Evolutionary conservation across 805 yeast genomes (phyloP).

Genomic region (Wickerhamiella sorbophila): DNA sequence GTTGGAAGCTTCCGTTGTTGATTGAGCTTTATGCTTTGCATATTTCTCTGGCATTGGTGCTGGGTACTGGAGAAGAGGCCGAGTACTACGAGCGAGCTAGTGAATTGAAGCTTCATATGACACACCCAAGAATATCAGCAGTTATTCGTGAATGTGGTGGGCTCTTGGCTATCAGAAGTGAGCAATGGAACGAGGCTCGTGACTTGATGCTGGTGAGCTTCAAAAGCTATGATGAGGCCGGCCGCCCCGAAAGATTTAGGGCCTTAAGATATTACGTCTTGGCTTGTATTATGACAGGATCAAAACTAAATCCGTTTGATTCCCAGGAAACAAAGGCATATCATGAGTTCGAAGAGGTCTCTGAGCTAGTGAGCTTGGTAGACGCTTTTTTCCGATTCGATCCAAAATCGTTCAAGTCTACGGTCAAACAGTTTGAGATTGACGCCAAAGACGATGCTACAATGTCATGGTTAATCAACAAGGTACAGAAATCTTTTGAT

Average conservation of each 20-base stretch:
- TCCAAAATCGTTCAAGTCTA: conserved; percentile 13
- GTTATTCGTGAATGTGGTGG: conserved; percentile 70
- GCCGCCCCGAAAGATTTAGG: conserved; percentile 43
- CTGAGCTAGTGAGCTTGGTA: conserved; percentile 22
- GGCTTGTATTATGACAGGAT: conserved; percentile 39
- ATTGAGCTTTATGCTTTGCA: conserved; percentile 56
- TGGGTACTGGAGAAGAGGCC: conserved; percentile 29
- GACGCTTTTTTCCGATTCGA: conserved; percentile 24
- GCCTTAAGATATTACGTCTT: conserved; percentile 49
- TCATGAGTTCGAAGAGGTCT: conserved; percentile 22
- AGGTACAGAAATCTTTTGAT: conserved; percentile 19
- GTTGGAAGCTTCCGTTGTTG: conserved; percentile 22
- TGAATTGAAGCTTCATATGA: conserved; percentile 37
- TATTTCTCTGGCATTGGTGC: conserved; percentile 37
- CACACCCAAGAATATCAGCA: conserved; percentile 64
- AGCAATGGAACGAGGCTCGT: conserved; percentile 44
- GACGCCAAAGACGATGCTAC: conserved; percentile 8
- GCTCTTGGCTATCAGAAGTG: conserved; percentile 38
- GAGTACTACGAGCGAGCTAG: conserved; percentile 36
- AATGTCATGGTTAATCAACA: conserved; percentile 13
- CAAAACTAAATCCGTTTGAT: conserved; percentile 59
- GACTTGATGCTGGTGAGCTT: conserved; percentile 42
- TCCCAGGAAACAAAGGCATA: conserved; percentile 56
- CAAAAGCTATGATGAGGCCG: conserved; percentile 50
- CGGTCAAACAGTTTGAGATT: conserved; percentile 5